A percentile compares a stretch with the other conserved stretches of the same genome.
These are phyloP conservation scores for Peniophora sp. DNA, from an alignment of 1,284 basidiomycete genomes.

Conservation along the genomic window DNA sequence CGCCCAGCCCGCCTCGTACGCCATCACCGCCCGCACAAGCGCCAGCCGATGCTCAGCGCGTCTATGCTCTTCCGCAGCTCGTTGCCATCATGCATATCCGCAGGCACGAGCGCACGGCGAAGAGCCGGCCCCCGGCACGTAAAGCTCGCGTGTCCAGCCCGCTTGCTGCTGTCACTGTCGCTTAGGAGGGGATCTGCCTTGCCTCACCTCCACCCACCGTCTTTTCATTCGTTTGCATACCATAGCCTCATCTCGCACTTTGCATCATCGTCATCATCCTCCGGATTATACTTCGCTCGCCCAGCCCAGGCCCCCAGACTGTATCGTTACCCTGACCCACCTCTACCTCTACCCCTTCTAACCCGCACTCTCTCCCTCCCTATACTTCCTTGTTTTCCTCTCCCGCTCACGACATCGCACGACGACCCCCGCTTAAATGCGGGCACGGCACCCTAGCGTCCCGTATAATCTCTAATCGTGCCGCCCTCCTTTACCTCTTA, in stretches of 20 bases:
- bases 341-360: not conserved
- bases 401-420: not conserved
- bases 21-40: conserved; percentile 9
- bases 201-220: not conserved
- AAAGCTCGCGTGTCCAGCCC: not conserved
- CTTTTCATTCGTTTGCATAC: not conserved
- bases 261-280: not conserved
- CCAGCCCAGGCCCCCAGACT: no score
- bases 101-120: conserved; percentile 19
- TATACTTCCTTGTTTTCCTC: no score
- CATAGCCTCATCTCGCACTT: not conserved
- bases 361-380: not conserved
- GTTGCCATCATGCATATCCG: conserved; percentile 25
- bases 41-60: conserved; percentile 8
- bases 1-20: conserved; percentile 3
- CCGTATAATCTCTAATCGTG: not conserved
- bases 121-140: not conserved
- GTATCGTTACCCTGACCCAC: not conserved
- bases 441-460: conserved; percentile 1
- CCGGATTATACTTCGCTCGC: not conserved
- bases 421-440: not conserved
- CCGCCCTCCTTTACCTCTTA: not conserved
- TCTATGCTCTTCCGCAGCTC: conserved; percentile 23
- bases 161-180: not conserved
- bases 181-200: not conserved